Conservation (phyloP, 2,329 filamentous ascomycete genomes). For the Aspergillus persii region DNA sequence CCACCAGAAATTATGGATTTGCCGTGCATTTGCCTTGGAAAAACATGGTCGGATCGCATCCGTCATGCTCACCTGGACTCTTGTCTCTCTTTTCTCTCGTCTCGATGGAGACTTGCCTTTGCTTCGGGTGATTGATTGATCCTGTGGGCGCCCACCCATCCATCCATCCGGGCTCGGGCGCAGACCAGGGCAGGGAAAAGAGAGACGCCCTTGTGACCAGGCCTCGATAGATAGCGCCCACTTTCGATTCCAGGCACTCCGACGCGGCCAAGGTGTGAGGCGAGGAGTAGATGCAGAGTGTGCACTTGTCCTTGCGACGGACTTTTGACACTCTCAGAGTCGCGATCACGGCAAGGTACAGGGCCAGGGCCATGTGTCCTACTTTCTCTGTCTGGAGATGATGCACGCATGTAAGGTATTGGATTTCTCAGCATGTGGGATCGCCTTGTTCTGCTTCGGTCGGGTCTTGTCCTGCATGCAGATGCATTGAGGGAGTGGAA, state of each 20-base stretch:
- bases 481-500: neutral
- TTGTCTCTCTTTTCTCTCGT: neutral
- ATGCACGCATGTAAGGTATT: neutral
- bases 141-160: neutral
- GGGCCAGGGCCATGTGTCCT: neutral
- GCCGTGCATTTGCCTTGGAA: neutral
- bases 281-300: neutral
- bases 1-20: neutral
- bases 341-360: neutral
- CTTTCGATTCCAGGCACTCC: neutral
- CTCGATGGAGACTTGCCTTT: neutral
- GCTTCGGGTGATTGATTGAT: neutral
- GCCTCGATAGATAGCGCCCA: neutral
- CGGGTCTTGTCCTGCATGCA: neutral
- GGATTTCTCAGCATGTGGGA: neutral
- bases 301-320: neutral
- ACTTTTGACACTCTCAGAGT: neutral
- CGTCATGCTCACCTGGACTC: neutral
- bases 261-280: neutral
- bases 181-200: neutral
- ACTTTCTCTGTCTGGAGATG: neutral
- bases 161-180: neutral
- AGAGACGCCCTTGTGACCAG: neutral
- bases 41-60: neutral
- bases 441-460: neutral